Evolutionary conservation across 257 asterid genomes (phyloP).

Genomic region (Capsicum baccatum): DNA sequence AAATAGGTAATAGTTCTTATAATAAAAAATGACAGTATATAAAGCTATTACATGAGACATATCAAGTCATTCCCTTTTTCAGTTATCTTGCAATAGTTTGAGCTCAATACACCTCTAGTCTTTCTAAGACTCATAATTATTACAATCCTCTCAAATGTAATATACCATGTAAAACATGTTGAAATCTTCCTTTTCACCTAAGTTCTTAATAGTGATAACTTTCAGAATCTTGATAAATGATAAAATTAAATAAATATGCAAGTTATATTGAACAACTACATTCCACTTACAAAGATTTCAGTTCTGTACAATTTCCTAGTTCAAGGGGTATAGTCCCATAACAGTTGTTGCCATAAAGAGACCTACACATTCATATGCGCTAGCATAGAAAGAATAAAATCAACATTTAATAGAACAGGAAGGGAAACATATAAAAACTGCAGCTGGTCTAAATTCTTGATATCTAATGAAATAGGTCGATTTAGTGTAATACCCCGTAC

Average conservation of each 20-base stretch:
- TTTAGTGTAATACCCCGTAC: no score
- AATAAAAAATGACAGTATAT: neutral
- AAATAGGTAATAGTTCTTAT: neutral
- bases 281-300: conserved; percentile 76
- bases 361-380: conserved; percentile 50
- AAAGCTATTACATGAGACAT: neutral
- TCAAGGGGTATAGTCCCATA: conserved; percentile 88
- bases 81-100: neutral
- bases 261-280: neutral
- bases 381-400: conserved; percentile 34
- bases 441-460: conserved; percentile 78
- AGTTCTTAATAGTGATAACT: neutral
- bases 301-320: conserved; percentile 78
- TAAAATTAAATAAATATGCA: neutral
- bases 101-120: neutral
- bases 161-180: conserved; percentile 34
- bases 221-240: neutral
- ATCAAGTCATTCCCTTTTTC: neutral
- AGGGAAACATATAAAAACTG: conserved; percentile 71
- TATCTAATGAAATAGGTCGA: conserved; percentile 71
- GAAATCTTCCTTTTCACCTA: conserved; percentile 44
- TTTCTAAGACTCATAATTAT: neutral
- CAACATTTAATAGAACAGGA: conserved; percentile 33
- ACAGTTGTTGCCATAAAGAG: conserved; percentile 83
- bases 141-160: neutral